These are phyloP conservation scores for Apophysomyces elegans DNA, from an alignment of 371 early-diverging fungal genomes.

Conservation along the genomic window DNA sequence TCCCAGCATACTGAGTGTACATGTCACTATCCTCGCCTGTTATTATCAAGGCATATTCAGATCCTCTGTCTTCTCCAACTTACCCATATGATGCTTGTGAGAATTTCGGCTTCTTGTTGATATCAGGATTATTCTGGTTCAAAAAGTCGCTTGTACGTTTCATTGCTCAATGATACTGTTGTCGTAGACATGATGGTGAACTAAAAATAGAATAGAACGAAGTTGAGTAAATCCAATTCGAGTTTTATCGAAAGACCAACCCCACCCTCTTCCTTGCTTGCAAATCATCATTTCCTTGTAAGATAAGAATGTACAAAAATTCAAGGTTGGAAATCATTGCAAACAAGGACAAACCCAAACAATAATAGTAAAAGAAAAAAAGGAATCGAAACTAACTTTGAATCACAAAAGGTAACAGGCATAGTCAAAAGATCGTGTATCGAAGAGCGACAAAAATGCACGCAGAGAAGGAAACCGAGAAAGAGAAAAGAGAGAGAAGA, in stretches of 20 bases:
- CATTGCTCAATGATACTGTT: constrained; percentile 17
- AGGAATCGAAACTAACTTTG: constrained; percentile 7
- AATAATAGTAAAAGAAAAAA: background rate
- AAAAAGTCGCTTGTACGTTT: constrained; percentile 32
- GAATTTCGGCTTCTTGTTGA: constrained; percentile 32
- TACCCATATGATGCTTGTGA: constrained; percentile 26
- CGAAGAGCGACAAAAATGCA: constrained; percentile 6
- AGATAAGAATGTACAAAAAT: background rate
- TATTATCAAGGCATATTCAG: background rate
- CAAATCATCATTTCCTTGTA: constrained; percentile 7
- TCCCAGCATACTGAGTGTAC: constrained; percentile 22
- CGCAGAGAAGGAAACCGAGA: constrained; percentile 5
- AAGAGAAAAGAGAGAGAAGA: constrained; percentile 5
- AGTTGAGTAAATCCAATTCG: background rate
- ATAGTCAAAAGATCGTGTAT: constrained; percentile 7
- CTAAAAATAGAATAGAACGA: constrained; percentile 2
- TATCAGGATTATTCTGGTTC: constrained; percentile 20
- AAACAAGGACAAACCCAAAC: constrained; percentile 6
- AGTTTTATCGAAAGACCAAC: background rate
- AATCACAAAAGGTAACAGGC: constrained; percentile 5
- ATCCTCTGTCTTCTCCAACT: background rate
- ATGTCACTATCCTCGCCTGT: constrained; percentile 18
- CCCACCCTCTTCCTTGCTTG: constrained; percentile 7
- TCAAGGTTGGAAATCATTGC: constrained; percentile 4
- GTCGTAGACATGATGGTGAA: background rate